Evolutionary conservation across 2,329 filamentous ascomycete genomes (phyloP).

Genomic region (Cercospora sp.): DNA sequence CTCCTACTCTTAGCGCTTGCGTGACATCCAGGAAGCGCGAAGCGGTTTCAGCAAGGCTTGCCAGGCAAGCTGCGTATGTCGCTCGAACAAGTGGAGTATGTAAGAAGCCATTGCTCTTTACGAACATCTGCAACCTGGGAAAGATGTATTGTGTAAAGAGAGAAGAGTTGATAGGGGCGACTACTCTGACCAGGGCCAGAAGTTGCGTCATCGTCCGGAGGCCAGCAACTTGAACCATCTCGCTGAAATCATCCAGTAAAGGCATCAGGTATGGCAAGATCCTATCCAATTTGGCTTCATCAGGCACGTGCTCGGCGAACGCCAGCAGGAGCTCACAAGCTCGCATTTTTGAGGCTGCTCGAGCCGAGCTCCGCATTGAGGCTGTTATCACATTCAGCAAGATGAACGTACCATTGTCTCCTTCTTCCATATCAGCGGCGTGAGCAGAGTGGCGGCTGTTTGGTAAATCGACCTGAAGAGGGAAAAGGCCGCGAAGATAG

Average conservation of each 20-base stretch:
- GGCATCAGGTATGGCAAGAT: slow-evolving; percentile 87
- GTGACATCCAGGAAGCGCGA: slow-evolving; percentile 86
- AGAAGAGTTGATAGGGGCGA: slow-evolving; percentile 71
- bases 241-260: slow-evolving; percentile 76
- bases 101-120: slow-evolving; percentile 50
- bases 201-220: slow-evolving; percentile 86
- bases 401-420: slow-evolving; percentile 88
- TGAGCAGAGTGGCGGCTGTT: slow-evolving; percentile 74
- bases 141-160: slow-evolving; percentile 68
- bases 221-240: slow-evolving; percentile 81
- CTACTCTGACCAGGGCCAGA: slow-evolving; percentile 80
- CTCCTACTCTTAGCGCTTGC: slow-evolving; percentile 80
- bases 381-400: slow-evolving; percentile 88
- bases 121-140: slow-evolving; percentile 58
- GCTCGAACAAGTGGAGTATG: slow-evolving; percentile 70
- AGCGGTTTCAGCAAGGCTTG: slow-evolving; percentile 82
- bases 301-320: slow-evolving; percentile 85
- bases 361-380: slow-evolving; percentile 83
- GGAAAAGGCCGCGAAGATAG: slow-evolving; percentile 65
- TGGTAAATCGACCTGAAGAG: slow-evolving; percentile 81
- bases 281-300: slow-evolving; percentile 92
- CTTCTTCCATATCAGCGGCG: slow-evolving; percentile 58
- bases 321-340: slow-evolving; percentile 90
- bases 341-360: slow-evolving; percentile 80
- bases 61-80: slow-evolving; percentile 89